Conservation (phyloP, 2,329 filamentous ascomycete species). For the Aschersonia sp. region DNA sequence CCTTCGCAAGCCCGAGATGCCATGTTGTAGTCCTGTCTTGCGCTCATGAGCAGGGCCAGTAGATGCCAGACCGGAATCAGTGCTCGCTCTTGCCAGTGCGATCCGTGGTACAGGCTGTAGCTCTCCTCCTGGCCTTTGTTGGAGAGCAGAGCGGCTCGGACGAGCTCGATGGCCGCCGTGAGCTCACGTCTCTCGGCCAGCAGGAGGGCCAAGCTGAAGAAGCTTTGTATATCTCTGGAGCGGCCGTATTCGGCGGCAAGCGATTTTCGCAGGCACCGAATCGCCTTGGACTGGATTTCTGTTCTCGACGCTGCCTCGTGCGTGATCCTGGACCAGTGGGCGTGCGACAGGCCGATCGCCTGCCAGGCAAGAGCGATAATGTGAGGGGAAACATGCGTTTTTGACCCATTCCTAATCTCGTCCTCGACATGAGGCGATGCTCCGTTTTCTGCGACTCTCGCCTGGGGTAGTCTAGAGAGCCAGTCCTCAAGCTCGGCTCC, state of each 20-base stretch:
- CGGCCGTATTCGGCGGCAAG: constrained; percentile 52
- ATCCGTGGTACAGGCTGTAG: constrained; percentile 28
- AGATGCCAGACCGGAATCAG: constrained; percentile 83
- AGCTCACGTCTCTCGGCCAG: constrained; percentile 78
- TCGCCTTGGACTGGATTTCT: constrained; percentile 63
- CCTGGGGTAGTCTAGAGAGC: constrained; percentile 44
- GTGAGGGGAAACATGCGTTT: constrained; percentile 36
- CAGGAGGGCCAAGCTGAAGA: constrained; percentile 73
- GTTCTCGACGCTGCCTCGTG: constrained; percentile 57
- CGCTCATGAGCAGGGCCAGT: constrained; percentile 70
- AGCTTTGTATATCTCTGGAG: constrained; percentile 55
- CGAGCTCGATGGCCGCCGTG: constrained; percentile 63
- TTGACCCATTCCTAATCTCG: constrained; percentile 16
- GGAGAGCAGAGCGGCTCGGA: constrained; percentile 60
- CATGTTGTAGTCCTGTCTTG: constrained; percentile 69
- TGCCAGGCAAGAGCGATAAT: constrained; percentile 62
- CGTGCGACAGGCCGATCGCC: constrained; percentile 72
- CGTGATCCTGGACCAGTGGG: constrained; percentile 75
- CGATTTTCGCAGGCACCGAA: constrained; percentile 60
- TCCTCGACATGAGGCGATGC: constrained; percentile 14
- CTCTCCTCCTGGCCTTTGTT: constrained; percentile 32
- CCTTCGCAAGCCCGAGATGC: constrained; percentile 76
- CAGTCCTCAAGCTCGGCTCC: constrained; percentile 59
- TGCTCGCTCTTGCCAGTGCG: constrained; percentile 47
- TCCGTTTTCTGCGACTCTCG: constrained; percentile 12